Percentiles rank a stretch among this genome's conserved stretches.
These are phyloP conservation scores for Eucalyptus cloeziana DNA, from an alignment of 345 rosid species.

Conservation along the genomic window DNA sequence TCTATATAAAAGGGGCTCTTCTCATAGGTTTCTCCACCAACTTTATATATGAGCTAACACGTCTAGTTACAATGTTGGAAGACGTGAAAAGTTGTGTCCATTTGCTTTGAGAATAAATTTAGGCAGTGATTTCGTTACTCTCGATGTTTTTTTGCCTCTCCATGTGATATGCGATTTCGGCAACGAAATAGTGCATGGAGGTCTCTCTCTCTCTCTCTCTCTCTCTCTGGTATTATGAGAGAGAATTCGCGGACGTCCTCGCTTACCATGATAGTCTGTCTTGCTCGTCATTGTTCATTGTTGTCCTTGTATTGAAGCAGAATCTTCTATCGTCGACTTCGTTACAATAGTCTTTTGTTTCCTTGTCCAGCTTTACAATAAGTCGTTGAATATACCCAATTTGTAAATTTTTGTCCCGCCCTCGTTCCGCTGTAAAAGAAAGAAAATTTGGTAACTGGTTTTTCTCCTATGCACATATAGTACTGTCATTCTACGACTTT, in stretches of 20 bases:
- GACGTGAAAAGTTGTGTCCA: neutral
- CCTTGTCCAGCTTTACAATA: neutral
- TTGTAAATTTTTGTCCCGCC: neutral
- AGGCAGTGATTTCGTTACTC: neutral
- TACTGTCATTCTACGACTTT: neutral
- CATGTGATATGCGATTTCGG: neutral
- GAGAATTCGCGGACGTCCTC: neutral
- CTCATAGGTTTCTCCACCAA: neutral
- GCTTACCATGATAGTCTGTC: neutral
- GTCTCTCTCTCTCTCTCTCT: too few species aligned
- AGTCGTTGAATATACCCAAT: neutral
- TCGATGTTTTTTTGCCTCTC: neutral
- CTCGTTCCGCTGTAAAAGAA: neutral
- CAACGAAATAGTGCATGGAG: too few species aligned
- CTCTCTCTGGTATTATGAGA: neutral
- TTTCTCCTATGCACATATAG: too few species aligned
- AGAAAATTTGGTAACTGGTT: neutral
- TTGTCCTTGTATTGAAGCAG: neutral
- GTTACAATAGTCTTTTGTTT: neutral
- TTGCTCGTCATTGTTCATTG: neutral
- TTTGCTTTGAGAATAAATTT: neutral
- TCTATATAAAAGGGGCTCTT: neutral
- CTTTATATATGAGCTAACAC: neutral
- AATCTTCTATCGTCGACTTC: neutral
- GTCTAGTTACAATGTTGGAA: neutral